A percentile compares a stretch with the other conserved stretches of the same genome.
Evolutionary conservation across 1,284 basidiomycete genomes (phyloP).

Genomic region (Neotropicomus parvogracilis): DNA sequence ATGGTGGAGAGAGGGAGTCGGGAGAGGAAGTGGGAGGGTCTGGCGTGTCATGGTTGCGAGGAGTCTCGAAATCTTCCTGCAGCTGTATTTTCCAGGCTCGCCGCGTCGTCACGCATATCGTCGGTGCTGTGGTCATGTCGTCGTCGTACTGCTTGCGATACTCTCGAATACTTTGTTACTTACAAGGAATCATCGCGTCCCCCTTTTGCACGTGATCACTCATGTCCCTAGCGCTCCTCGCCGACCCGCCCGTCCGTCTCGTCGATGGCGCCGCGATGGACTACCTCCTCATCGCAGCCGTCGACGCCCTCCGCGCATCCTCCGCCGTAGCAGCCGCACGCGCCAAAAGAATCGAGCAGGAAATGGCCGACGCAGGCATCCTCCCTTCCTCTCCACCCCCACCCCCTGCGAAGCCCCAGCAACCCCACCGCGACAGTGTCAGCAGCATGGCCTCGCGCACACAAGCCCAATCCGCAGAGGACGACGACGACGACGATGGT

Average conservation of each 20-base stretch:
- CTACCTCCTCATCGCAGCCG: slow-evolving; percentile 81
- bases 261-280: slow-evolving; percentile 79
- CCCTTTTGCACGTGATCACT: slow-evolving; percentile 11
- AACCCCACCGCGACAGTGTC: slow-evolving; percentile 38
- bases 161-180: too few relatives aligned
- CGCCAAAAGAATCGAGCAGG: slow-evolving; percentile 61
- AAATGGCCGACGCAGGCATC: slow-evolving; percentile 73
- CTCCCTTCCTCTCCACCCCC: slow-evolving; percentile 47
- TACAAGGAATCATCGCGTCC: slow-evolving; percentile 8
- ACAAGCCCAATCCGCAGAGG: slow-evolving; percentile 28
- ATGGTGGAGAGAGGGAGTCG: slow-evolving; percentile 16
- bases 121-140: slow-evolving; percentile 7
- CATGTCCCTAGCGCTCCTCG: slow-evolving; percentile 48
- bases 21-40: slow-evolving; percentile 15
- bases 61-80: slow-evolving; percentile 12
- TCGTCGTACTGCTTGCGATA: too few relatives aligned
- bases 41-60: slow-evolving; percentile 1
- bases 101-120: slow-evolving; percentile 29
- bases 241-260: slow-evolving; percentile 56
- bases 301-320: slow-evolving; percentile 68
- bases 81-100: slow-evolving; percentile 26
- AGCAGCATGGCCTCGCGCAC: slow-evolving; percentile 19
- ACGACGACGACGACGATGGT: slow-evolving; percentile 76
- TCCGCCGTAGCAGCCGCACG: slow-evolving; percentile 65
- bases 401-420: slow-evolving; percentile 38